Base-by-base conservation (phyloP, 2,329 filamentous ascomycete species). In the Aaosphaeria pasadenensis region DNA sequence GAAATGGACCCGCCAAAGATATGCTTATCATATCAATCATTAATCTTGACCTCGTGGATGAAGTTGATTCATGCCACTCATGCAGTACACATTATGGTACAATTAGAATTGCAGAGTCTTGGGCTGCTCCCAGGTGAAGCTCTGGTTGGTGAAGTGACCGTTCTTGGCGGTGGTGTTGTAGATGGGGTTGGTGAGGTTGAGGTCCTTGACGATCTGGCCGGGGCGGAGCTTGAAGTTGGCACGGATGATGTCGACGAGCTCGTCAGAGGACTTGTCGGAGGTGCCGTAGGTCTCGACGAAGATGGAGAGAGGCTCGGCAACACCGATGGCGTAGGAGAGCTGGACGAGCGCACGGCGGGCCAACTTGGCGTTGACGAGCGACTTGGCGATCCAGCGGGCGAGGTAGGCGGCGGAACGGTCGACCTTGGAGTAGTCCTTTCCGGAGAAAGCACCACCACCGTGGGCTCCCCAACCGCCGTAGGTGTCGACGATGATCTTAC, bases 361-460 rank as follows among this genome's bases (percentile, higher is more conserved):
- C 54, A 99, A 87, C 66, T 88, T 87, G 64, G 92, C 88, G 67
- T 85, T 78, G 63, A 99, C 89, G 58, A 99, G 84, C 39, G 94
- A 99, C 85, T 99, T 99, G 79, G 94, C 94, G 74, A 99, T 91
- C 94, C 94, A 99, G 74, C 94, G 91, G 63, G 84, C 91, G 63
- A 97, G 86, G 80, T 99, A 99, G 70, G 94, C 94, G 60, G 94
- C 94, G 46, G 94, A 97, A 67, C 94, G 89, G 74, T 99, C 94
- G 77, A 99, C 94, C 85, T 99, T 99, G 84, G 91, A 96, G 86
- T 96, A 99, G 77, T 99, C 94, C 87, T 99, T 99, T 70, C 94
- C 94, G 68, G 94, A 97, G 88, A 99, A 99, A 75, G 94, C 94
- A 87, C 94, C 94, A 82, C 94, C 94, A 83, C 94, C 94, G 83